phyloP scores from a whole-genome alignment of 257 asterid genomes.

The Plantago major region DNA sequence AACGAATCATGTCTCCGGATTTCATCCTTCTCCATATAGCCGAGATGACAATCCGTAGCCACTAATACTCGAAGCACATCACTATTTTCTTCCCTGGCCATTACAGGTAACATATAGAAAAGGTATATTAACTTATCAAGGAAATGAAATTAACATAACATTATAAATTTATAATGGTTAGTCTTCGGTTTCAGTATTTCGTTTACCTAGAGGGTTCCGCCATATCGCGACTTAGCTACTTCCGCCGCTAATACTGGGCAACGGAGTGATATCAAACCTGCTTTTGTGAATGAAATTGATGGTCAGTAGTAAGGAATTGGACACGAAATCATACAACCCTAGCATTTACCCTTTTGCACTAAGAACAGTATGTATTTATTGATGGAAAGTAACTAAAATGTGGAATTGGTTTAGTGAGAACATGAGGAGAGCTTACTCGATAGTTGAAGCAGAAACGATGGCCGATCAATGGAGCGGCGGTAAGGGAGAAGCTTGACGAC shows the following conservation, averaged over 20 bases:
- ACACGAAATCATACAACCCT: neutral
- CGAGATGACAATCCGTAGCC: constrained; percentile 97
- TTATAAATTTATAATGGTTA: neutral
- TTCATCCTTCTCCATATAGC: constrained; percentile 98
- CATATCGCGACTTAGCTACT: constrained; percentile 23
- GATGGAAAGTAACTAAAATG: too few species aligned
- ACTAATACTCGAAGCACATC: constrained; percentile 68
- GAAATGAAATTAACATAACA: neutral
- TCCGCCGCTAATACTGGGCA: too few species aligned
- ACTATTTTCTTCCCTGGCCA: constrained; percentile 50
- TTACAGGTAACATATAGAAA: neutral
- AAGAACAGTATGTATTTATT: too few species aligned
- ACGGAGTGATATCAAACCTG: neutral
- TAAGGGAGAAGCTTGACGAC: neutral
- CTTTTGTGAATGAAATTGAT: neutral
- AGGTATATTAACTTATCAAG: neutral
- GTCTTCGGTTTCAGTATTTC: neutral
- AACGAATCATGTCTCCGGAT: constrained; percentile 91
- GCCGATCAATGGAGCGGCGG: neutral
- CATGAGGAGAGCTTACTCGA: too few species aligned
- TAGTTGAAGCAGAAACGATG: too few species aligned
- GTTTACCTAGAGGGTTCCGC: constrained; percentile 43
- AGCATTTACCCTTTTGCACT: too few species aligned
- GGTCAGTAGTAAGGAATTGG: neutral
- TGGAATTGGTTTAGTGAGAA: too few species aligned